phyloP scores from a whole-genome alignment of 2,329 filamentous ascomycete species.

The Alternaria triticimaculans region DNA sequence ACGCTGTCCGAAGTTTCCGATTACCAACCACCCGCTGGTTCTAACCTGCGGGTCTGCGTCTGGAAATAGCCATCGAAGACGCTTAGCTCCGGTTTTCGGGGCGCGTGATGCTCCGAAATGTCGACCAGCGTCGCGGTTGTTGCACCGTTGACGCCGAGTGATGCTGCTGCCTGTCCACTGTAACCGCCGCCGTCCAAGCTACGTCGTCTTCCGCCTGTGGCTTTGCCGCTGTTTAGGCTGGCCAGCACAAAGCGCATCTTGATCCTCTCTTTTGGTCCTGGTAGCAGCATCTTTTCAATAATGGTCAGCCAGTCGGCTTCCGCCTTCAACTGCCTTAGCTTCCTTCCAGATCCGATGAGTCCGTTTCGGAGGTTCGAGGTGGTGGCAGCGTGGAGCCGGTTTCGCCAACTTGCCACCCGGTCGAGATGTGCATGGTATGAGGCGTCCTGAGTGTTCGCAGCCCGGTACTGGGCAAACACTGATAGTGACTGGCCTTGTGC shows the following conservation, averaged over 20 bases:
- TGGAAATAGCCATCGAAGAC: conserved; percentile 48
- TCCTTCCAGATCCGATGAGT: conserved; percentile 36
- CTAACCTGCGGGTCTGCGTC: conserved; percentile 35
- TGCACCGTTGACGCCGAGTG: conserved; percentile 23
- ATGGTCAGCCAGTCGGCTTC: conserved; percentile 46
- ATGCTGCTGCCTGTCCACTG: conserved; percentile 36
- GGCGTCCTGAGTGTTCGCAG: conserved; percentile 43
- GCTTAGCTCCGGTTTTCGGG: conserved; percentile 40
- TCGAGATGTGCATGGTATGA: conserved; percentile 51
- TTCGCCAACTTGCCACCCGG: conserved; percentile 44
- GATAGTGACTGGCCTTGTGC: conserved; percentile 45
- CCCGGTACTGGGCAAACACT: conserved; percentile 44
- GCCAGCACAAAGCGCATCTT: conserved; percentile 44
- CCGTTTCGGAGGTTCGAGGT: conserved; percentile 41
- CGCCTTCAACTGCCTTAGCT: conserved; percentile 40
- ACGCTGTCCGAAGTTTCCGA: background rate
- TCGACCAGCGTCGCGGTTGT: conserved; percentile 22
- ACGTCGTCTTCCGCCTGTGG: conserved; percentile 34
- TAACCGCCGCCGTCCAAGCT: conserved; percentile 46
- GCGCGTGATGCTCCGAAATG: conserved; percentile 14
- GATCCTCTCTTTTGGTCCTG: conserved; percentile 42
- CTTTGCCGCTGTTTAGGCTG: conserved; percentile 38
- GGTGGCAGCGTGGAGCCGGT: conserved; percentile 38
- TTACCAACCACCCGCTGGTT: conserved; percentile 32
- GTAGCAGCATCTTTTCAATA: conserved; percentile 45